Conservation (phyloP, 306 rosid species). For the Dalbergia oliveri region DNA sequence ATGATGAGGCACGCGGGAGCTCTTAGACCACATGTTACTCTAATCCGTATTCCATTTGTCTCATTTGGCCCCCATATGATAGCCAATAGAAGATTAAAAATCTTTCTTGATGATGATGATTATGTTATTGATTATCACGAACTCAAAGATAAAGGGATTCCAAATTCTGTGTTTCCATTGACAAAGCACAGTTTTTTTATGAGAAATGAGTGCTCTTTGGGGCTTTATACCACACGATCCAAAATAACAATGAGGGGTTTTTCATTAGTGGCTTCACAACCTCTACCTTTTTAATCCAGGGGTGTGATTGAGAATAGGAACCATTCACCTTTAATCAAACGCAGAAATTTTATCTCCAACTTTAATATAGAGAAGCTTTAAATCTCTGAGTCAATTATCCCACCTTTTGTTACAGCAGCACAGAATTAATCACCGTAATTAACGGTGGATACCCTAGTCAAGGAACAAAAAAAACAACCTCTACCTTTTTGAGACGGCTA, state of each 20-base stretch:
- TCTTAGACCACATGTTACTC: conserved; percentile 45
- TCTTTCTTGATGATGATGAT: conserved; percentile 38
- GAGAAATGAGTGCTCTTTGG: conserved; percentile 38
- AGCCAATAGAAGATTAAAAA: conserved; percentile 32
- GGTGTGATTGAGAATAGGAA: too few species aligned
- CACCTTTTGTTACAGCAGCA: too few species aligned
- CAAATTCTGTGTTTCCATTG: conserved; percentile 41
- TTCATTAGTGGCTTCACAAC: conserved; percentile 6
- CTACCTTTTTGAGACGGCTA: conserved; percentile 42
- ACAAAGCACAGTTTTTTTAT: conserved; percentile 40
- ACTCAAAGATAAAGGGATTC: conserved; percentile 50
- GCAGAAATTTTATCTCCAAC: too few species aligned
- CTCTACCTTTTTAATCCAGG: conserved; percentile 51
- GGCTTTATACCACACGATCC: conserved; percentile 28
- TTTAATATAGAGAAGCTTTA: too few species aligned
- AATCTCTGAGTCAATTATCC: too few species aligned
- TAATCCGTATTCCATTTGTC: conserved; percentile 39
- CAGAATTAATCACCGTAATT: too few species aligned
- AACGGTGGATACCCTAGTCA: too few species aligned
- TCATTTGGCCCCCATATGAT: conserved; percentile 31
- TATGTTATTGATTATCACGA: conserved; percentile 36
- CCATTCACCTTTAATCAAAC: too few species aligned
- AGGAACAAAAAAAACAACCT: too few species aligned
- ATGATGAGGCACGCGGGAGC: conserved; percentile 43
- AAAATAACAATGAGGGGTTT: conserved; percentile 34